Evolutionary conservation across 1,139 yeast species (phyloP).

Genomic region (Candida smagusa): DNA sequence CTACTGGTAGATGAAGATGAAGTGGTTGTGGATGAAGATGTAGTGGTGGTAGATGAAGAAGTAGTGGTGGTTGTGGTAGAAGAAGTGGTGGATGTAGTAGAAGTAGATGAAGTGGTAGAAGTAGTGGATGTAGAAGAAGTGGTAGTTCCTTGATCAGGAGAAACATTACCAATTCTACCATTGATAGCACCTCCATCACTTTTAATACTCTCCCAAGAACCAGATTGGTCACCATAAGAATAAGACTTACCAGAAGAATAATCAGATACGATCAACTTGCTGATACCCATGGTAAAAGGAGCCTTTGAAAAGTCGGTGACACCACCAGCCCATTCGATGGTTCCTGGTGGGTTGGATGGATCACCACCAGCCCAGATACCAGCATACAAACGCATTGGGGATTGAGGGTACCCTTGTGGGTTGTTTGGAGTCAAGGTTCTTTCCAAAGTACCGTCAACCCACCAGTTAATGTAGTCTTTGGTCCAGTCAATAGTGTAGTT

Average conservation of each 20-base stretch:
- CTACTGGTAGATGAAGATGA: conserved; percentile 4
- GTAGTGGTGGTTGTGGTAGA: conserved; percentile 4
- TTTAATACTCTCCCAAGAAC: conserved; percentile 64
- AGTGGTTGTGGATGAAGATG: conserved; percentile 4
- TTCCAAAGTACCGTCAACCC: conserved; percentile 38
- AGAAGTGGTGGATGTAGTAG: conserved; percentile 4
- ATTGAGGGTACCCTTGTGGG: conserved; percentile 47
- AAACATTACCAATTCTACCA: conserved; percentile 56
- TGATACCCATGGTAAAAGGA: conserved; percentile 36
- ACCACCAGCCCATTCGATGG: conserved; percentile 39
- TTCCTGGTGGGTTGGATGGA: conserved; percentile 43
- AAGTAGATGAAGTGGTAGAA: conserved; percentile 5
- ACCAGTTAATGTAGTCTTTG: conserved; percentile 35
- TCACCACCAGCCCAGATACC: conserved; percentile 47
- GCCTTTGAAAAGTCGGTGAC: conserved; percentile 29
- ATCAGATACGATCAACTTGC: conserved; percentile 28
- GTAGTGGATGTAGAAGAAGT: conserved; percentile 1
- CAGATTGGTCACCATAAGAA: conserved; percentile 54
- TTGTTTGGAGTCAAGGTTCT: conserved; percentile 38
- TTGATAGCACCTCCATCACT: conserved; percentile 63
- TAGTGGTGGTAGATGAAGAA: conserved; percentile 4
- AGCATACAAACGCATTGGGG: conserved; percentile 45
- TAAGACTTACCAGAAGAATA: conserved; percentile 35
- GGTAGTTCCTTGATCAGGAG: conserved; percentile 14
- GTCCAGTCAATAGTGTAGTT: conserved; percentile 39